A percentile compares a stretch with the other conserved stretches of the same genome.
These are phyloP conservation scores for Suillus bovinus DNA, from an alignment of 768 basidiomycete species.

Conservation along the genomic window DNA sequence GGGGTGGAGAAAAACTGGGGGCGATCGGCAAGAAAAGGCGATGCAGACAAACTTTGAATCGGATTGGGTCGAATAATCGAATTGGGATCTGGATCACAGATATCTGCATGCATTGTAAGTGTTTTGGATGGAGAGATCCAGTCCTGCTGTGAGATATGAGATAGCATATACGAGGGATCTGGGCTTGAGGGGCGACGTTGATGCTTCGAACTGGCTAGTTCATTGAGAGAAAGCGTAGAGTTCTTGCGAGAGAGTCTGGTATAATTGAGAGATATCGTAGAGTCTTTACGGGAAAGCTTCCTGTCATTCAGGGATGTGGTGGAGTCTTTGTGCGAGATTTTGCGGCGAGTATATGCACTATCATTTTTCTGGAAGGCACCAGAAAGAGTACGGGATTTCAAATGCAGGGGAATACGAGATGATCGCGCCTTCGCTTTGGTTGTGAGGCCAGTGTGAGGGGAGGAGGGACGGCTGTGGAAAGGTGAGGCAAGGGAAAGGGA, in stretches of 20 bases:
- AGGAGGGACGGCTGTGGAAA: conserved; percentile 46
- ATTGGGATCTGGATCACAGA: background rate
- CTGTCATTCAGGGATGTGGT: conserved; percentile 9
- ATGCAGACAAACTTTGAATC: conserved; percentile 6
- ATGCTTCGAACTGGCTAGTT: conserved; percentile 16
- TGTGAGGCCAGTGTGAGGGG: conserved; percentile 37
- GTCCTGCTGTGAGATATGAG: conserved; percentile 15
- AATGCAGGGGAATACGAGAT: conserved; percentile 25
- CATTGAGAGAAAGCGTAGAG: conserved; percentile 10
- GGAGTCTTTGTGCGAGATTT: conserved; percentile 6
- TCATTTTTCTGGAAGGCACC: conserved; percentile 20
- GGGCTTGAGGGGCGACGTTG: conserved; percentile 24
- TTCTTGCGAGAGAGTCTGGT: conserved; percentile 8
- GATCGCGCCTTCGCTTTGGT: conserved; percentile 29
- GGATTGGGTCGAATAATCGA: background rate
- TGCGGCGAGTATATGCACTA: conserved; percentile 1
- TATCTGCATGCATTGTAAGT: conserved; percentile 2
- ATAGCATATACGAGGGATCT: conserved; percentile 29
- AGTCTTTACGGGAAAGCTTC: conserved; percentile 19
- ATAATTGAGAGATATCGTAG: conserved; percentile 20
- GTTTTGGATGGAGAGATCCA: conserved; percentile 18
- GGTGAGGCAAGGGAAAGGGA: conserved; percentile 42
- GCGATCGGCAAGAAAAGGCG: conserved; percentile 18
- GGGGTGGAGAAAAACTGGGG: conserved; percentile 33
- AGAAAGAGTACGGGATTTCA: conserved; percentile 44